Conservation (phyloP, 139 green algal genomes). For the Chlorella sorokiniana region DNA sequence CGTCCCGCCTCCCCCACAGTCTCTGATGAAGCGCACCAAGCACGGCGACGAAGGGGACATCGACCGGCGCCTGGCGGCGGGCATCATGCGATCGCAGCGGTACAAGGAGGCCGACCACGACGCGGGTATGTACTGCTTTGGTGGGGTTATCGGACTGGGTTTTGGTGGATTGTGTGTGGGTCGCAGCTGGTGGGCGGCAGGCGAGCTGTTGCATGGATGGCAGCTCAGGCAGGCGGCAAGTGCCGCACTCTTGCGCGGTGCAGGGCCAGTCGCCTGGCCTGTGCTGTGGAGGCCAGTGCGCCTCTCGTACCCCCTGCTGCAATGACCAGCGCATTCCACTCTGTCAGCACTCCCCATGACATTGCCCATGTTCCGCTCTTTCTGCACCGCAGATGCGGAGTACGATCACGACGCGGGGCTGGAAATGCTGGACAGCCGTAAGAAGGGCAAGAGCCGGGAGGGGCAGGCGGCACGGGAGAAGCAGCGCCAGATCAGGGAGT, state of each 20-base stretch:
- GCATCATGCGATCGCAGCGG: constrained; percentile 62
- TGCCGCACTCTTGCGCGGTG: no score
- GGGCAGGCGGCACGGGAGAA: constrained; percentile 48
- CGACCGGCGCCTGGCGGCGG: constrained; percentile 75
- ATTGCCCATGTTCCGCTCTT: no score
- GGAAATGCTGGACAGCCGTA: constrained; percentile 58
- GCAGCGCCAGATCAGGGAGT: constrained; percentile 48
- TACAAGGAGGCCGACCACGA: constrained; percentile 43
- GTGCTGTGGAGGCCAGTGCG: no score
- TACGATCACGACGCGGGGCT: constrained; percentile 94
- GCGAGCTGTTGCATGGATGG: no score
- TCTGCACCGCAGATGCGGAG: constrained; percentile 77
- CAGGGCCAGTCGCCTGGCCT: no score
- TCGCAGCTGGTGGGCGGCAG: not conserved
- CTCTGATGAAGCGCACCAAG: constrained; percentile 79
- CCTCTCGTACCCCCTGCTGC: not conserved
- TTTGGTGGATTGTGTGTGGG: not conserved
- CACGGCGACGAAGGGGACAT: constrained; percentile 65
- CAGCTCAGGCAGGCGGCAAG: no score
- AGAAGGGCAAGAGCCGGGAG: constrained; percentile 27
- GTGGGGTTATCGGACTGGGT: no score
- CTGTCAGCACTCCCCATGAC: not conserved
- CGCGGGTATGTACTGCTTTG: not conserved
- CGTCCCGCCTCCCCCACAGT: constrained; percentile 55
- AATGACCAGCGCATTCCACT: not conserved